Conservation (phyloP, 2,329 filamentous ascomycete species). For the Phialemonium atrogriseum region DNA sequence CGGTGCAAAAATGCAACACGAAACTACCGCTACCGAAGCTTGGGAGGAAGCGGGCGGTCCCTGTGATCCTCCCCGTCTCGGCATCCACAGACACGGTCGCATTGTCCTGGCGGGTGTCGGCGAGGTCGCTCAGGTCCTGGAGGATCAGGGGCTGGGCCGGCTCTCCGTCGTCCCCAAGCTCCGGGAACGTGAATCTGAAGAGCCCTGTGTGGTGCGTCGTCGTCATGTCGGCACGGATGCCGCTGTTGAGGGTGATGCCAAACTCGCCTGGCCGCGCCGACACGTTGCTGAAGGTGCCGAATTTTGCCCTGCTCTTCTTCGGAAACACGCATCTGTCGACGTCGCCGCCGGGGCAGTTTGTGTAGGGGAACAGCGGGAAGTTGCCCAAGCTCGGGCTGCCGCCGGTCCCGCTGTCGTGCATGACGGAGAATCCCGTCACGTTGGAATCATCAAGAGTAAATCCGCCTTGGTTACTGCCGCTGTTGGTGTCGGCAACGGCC, state of each 20-base stretch:
- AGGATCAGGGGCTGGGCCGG: conserved; percentile 50
- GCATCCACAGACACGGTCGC: conserved; percentile 46
- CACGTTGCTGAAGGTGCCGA: conserved; percentile 40
- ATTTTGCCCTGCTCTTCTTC: conserved; percentile 30
- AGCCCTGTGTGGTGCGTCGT: conserved; percentile 56
- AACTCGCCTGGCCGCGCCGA: conserved; percentile 58
- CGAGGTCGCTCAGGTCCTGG: conserved; percentile 57
- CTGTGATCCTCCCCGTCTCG: conserved; percentile 51
- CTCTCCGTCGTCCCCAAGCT: conserved; percentile 23
- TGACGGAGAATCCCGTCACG: conserved; percentile 46
- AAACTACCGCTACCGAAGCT: conserved; percentile 59
- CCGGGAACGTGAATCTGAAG: conserved; percentile 57
- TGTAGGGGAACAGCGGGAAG: conserved; percentile 63
- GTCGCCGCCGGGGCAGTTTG: conserved; percentile 50
- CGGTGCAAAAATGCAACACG: conserved; percentile 55
- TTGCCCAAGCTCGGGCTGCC: conserved; percentile 58
- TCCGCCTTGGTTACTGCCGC: conserved; percentile 45
- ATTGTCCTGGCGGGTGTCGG: conserved; percentile 50
- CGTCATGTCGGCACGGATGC: conserved; percentile 59
- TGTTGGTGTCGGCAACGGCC: conserved; percentile 47
- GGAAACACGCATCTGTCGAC: conserved; percentile 55
- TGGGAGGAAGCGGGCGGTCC: conserved; percentile 52
- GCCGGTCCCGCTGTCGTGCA: conserved; percentile 53
- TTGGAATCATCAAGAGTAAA: conserved; percentile 42
- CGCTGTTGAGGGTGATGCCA: conserved; percentile 47